Evolutionary conservation across 2,329 filamentous ascomycete species (phyloP).

Genomic region (Apiospora pterosperma): DNA sequence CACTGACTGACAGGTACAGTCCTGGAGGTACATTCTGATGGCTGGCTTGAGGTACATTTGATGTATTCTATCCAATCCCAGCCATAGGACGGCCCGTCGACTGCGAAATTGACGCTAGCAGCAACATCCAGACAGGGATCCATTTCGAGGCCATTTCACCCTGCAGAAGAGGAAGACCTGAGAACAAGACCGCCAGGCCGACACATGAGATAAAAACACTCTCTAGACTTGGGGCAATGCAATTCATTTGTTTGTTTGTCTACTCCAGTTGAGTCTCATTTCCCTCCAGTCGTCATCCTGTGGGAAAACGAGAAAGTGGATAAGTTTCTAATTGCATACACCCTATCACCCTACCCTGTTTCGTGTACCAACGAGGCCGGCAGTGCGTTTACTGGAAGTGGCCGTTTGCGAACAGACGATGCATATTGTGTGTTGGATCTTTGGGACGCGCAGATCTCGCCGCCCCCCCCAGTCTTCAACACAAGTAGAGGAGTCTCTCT

Average conservation of each 20-base stretch:
- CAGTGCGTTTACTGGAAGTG: neutral
- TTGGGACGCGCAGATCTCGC: neutral
- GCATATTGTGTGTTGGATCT: constrained; percentile 1
- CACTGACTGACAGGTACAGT: constrained; percentile 7
- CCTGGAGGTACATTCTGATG: neutral
- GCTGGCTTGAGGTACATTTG: constrained; percentile 8
- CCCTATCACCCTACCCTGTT: neutral
- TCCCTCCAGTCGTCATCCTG: neutral
- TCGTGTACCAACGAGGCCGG: neutral
- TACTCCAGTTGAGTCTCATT: neutral
- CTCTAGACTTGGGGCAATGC: neutral
- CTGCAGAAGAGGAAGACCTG: neutral
- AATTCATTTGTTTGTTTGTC: neutral
- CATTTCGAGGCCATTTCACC: constrained; percentile 1
- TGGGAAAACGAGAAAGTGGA: neutral
- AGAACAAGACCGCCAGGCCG: neutral
- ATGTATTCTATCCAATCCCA: neutral
- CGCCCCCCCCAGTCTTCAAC: neutral
- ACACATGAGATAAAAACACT: neutral
- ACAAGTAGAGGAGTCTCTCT: neutral
- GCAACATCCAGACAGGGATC: neutral
- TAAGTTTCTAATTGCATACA: neutral
- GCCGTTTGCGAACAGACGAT: neutral
- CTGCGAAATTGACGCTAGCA: constrained; percentile 1
- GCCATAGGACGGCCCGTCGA: constrained; percentile 5